These are phyloP conservation scores for Cyberlindnera veronae DNA, from an alignment of 805 yeast genomes.

Conservation along the genomic window DNA sequence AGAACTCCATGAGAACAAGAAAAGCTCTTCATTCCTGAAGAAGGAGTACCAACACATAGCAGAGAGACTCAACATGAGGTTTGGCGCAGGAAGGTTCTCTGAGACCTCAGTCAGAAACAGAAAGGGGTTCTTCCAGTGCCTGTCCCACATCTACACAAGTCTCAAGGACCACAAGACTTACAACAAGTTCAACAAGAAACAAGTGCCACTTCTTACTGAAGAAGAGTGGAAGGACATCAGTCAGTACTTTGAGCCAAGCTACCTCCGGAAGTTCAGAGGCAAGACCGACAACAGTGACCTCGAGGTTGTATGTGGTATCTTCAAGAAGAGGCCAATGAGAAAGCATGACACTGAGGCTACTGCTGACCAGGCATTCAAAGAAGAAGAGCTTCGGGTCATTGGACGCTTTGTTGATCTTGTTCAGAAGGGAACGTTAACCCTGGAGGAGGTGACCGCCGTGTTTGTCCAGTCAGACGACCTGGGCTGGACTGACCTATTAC, in stretches of 20 bases:
- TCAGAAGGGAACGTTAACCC: conserved; percentile 5
- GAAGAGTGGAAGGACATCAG: conserved; percentile 11
- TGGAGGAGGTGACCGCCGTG: conserved; percentile 10
- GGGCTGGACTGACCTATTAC: conserved; percentile 5
- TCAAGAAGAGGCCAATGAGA: conserved; percentile 15
- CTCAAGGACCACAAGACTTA: conserved; percentile 5
- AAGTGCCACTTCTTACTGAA: conserved; percentile 8
- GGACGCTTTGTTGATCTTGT: conserved; percentile 7
- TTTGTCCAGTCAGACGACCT: conserved; percentile 8
- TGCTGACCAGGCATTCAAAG: not conserved
- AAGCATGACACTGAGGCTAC: conserved; percentile 4
- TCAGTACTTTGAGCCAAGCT: conserved; percentile 16
- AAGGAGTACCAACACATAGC: conserved; percentile 17
- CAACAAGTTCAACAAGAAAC: conserved; percentile 6
- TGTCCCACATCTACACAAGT: conserved; percentile 14
- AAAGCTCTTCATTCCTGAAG: conserved; percentile 17
- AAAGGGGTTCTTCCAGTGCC: conserved; percentile 17
- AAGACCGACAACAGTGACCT: conserved; percentile 16
- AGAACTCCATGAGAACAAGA: conserved; percentile 7
- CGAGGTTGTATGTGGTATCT: conserved; percentile 11
- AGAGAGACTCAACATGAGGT: conserved; percentile 6
- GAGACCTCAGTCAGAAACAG: conserved; percentile 20
- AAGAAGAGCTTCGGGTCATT: conserved; percentile 3
- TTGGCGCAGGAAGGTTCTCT: conserved; percentile 9
- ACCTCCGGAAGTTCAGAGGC: conserved; percentile 14